Percentiles rank a stretch among this genome's conserved stretches.
phyloP scores from a whole-genome alignment of 495 filamentous ascomycete genomes.

The Bathelium albidoporum region DNA sequence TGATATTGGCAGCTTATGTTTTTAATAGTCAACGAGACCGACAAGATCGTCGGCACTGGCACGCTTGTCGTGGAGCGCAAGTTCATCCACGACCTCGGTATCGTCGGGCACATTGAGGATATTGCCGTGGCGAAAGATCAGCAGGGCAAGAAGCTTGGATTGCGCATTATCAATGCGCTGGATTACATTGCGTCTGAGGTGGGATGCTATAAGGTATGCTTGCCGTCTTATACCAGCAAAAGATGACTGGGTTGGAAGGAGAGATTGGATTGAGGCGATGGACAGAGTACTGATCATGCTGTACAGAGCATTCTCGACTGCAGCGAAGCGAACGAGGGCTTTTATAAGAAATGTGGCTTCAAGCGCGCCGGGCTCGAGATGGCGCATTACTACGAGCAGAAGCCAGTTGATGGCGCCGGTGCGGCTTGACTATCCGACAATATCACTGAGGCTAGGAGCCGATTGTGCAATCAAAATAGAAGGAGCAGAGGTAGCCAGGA shows the following conservation, averaged over 20 bases:
- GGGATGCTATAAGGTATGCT: constrained; percentile 84
- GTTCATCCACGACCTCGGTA: constrained; percentile 64
- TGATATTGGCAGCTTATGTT: not conserved
- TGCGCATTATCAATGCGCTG: constrained; percentile 87
- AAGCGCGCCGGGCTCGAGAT: constrained; percentile 89
- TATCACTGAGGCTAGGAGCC: not conserved
- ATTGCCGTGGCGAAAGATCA: constrained; percentile 90
- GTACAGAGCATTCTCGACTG: constrained; percentile 65
- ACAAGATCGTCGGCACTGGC: constrained; percentile 73
- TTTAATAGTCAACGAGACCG: constrained; percentile 56
- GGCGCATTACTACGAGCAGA: constrained; percentile 77
- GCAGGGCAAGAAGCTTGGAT: constrained; percentile 91
- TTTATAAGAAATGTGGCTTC: constrained; percentile 98
- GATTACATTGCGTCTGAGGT: constrained; percentile 76
- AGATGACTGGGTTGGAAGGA: too few species aligned
- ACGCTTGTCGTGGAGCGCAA: constrained; percentile 77
- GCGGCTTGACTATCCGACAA: not conserved
- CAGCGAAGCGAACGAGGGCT: constrained; percentile 82
- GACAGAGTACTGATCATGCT: not conserved
- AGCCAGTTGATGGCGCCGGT: not conserved
- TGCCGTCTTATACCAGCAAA: too few species aligned
- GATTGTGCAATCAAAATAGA: not conserved
- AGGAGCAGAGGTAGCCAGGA: not conserved
- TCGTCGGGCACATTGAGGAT: constrained; percentile 96
- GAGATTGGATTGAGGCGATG: not conserved